phyloP scores from a whole-genome alignment of 1,284 basidiomycete species.

The Xerocomus minutiporus region DNA sequence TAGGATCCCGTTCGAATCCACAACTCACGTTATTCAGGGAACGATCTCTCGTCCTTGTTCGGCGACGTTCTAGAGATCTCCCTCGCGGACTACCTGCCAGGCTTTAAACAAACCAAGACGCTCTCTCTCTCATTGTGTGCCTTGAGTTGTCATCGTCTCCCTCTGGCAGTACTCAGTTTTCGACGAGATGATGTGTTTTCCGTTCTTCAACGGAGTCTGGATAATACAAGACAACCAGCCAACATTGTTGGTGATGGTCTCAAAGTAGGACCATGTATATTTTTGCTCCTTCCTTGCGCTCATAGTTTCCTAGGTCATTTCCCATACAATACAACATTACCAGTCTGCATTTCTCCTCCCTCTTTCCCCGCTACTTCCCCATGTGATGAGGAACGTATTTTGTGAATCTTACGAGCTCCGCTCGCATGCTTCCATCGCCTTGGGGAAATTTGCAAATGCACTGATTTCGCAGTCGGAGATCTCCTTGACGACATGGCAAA shows the following conservation, averaged over 20 bases:
- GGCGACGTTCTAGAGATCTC: slow-evolving; percentile 36
- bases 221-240: slow-evolving; percentile 7
- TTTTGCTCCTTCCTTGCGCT: background rate
- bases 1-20: slow-evolving; percentile 11
- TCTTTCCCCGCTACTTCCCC: slow-evolving; percentile 35
- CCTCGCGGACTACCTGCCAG: slow-evolving; percentile 34
- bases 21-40: slow-evolving; percentile 9
- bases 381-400: slow-evolving; percentile 35
- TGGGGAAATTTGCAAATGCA: slow-evolving; percentile 40
- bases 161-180: slow-evolving; percentile 34
- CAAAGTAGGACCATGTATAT: slow-evolving; percentile 33
- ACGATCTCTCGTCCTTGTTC: slow-evolving; percentile 42
- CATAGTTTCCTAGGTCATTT: slow-evolving; percentile 36
- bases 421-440: slow-evolving; percentile 36
- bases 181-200: slow-evolving; percentile 28
- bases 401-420: slow-evolving; percentile 34
- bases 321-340: slow-evolving; percentile 35
- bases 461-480: slow-evolving; percentile 17
- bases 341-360: slow-evolving; percentile 33
- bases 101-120: slow-evolving; percentile 42
- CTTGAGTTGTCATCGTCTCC: slow-evolving; percentile 46
- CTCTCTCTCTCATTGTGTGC: slow-evolving; percentile 46
- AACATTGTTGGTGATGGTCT: slow-evolving; percentile 36
- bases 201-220: slow-evolving; percentile 35
- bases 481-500: slow-evolving; percentile 10